These are phyloP conservation scores for Ascochyta lentis DNA, from an alignment of 2,329 filamentous ascomycete species.

Conservation along the genomic window DNA sequence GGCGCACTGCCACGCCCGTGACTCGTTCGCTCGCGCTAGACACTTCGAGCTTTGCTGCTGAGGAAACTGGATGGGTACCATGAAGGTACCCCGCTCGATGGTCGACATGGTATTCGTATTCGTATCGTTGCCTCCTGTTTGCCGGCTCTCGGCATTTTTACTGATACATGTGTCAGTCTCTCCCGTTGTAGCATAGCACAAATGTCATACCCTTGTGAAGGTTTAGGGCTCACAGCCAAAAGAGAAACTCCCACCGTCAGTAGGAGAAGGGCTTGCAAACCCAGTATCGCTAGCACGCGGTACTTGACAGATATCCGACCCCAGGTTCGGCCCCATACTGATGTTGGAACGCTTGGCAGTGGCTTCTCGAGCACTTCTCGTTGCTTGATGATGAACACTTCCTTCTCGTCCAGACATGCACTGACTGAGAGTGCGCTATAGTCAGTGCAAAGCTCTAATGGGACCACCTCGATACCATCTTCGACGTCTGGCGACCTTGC, in stretches of 20 bases:
- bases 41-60: conserved; percentile 38
- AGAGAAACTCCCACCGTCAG: conserved; percentile 26
- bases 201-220: conserved; percentile 14
- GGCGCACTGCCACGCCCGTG: conserved; percentile 35
- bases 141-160: background rate
- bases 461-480: conserved; percentile 42
- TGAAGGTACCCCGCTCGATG: conserved; percentile 32
- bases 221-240: conserved; percentile 17
- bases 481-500: conserved; percentile 24
- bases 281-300: conserved; percentile 31
- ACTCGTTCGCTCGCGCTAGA: conserved; percentile 32
- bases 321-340: conserved; percentile 35
- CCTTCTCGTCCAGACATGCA: conserved; percentile 37
- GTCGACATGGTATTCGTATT: background rate
- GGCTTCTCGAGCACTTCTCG: conserved; percentile 27
- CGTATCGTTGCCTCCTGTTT: conserved; percentile 4
- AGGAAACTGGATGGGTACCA: conserved; percentile 23
- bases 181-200: background rate
- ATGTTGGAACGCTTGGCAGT: conserved; percentile 30
- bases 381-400: conserved; percentile 26
- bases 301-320: conserved; percentile 26
- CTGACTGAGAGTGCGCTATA: conserved; percentile 32
- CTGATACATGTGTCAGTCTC: background rate
- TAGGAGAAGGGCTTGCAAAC: conserved; percentile 27
- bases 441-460: conserved; percentile 28